Evolutionary conservation across 2,329 filamentous ascomycete genomes (phyloP), one percentile per base, ranked within the genome.

Genomic region (Mariannaea elegans): DNA sequence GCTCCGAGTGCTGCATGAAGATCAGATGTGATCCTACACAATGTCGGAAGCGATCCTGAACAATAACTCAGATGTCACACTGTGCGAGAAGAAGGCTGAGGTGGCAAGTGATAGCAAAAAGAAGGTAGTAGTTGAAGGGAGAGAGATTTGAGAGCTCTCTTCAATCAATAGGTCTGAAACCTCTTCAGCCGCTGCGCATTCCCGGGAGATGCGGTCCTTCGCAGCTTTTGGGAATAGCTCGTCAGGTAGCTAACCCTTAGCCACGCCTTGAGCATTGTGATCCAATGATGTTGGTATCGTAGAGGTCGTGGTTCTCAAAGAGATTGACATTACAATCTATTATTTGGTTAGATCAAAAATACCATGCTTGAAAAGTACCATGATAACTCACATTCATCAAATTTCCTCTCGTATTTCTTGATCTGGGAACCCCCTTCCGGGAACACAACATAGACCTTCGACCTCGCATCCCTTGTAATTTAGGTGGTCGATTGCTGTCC

Each of bases 221-320:
- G 89, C 87, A 31, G 84, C 84, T 73, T 95, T 96, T 1, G 94
- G 94, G 71, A 98, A 93, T 41, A 98, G 87, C 72, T 97, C 94
- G 67, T 97, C 93, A 1, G 94, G 94, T n/a, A 97, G 82, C 75
- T 97, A n/a, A n/a, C 92, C 61, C 94, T 90, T 29, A 98, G 85
- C 94, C 94, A 98, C 18, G 92, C 92, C 74, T 98, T 98, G 69
- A 98, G 91, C 87, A 98, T 91, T 2, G n/a, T n/a, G 94, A 97
- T 36, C 93, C 93, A 68, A 98, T 92, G 57, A 95, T 97, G 76
- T 97, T 97, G 75, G 97, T 96, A 73, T 98, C 94, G 74, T 97
- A 97, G 3, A 97, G 84, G 64, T 97, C 92, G 5, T 90, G 84
- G 71, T 94, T 91, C 47, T 92, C 89, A 68, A 97, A 96, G 1